Evolutionary conservation across 495 filamentous ascomycete species (phyloP), one percentile per base, ranked within the genome.

Genomic region (Astrocystis sublimbata): DNA sequence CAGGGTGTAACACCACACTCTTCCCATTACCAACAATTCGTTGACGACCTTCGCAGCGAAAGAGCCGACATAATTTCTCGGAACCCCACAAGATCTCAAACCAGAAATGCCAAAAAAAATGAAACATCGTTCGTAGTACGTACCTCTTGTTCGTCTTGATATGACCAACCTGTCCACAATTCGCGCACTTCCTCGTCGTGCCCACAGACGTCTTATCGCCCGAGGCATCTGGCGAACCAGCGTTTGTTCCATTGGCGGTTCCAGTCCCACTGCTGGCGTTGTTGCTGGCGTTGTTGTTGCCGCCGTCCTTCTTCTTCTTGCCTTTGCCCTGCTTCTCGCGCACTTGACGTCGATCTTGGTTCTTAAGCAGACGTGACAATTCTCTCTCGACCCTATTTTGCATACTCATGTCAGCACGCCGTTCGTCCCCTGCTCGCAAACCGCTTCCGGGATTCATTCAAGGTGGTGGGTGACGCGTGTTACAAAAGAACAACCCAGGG

Each of bases 61-160:
- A n/a, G n/a, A n/a, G n/a, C n/a, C n/a, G n/a, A n/a, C n/a, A n/a
- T n/a, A n/a, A n/a, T n/a, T n/a, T n/a, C n/a, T n/a, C n/a, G n/a
- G n/a, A n/a, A n/a, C n/a, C n/a, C n/a, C n/a, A n/a, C n/a, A n/a
- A n/a, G n/a, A n/a, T n/a, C n/a, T n/a, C n/a, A n/a, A n/a, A n/a
- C n/a, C n/a, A n/a, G n/a, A n/a, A n/a, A n/a, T n/a, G n/a, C n/a
- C n/a, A n/a, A n/a, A n/a, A n/a, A n/a, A n/a, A n/a, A n/a, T n/a
- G n/a, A n/a, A n/a, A n/a, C n/a, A n/a, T n/a, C n/a, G n/a, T n/a
- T n/a, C n/a, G n/a, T n/a, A n/a, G n/a, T n/a, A n/a, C n/a, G 73
- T 80, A 93, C 89, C 93, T 97, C 81, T 96, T 94, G 79, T 97
- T 97, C n/a, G 93, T 97, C 76, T 96, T 96, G 82, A 99, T 99